Evolutionary conservation across 352 stramenopile species (phyloP).

Genomic region (Pythium insidiosum): DNA sequence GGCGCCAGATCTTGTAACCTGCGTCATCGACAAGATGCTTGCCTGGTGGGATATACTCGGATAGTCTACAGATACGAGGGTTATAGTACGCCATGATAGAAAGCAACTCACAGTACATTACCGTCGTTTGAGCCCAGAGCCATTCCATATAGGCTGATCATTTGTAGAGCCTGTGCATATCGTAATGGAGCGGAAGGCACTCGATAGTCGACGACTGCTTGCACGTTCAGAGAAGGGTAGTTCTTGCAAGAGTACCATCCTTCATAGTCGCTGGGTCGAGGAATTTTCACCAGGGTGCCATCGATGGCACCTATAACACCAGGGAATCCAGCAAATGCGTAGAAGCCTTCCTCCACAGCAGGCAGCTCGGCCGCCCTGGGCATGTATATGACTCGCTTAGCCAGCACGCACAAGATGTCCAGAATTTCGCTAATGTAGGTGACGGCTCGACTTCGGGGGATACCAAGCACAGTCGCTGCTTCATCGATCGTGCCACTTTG

Average conservation of each 20-base stretch:
- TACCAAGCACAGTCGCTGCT: conserved; percentile 4
- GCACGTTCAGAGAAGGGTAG: conserved; percentile 10
- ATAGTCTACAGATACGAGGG: too few species aligned
- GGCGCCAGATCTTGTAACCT: not conserved
- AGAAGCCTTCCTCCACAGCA: conserved; percentile 1
- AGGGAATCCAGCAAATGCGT: conserved; percentile 4
- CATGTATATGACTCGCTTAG: not conserved
- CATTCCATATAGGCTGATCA: conserved; percentile 15
- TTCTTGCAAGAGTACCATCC: conserved; percentile 10
- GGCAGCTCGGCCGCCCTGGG: not conserved
- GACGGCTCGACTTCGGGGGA: conserved; percentile 6
- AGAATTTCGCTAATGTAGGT: conserved; percentile 12
- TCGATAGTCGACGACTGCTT: conserved; percentile 10
- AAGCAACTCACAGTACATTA: too few species aligned
- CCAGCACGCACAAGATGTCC: not conserved
- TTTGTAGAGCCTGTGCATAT: conserved; percentile 12
- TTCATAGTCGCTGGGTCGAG: conserved; percentile 7
- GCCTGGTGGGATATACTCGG: not conserved
- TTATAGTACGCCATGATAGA: too few species aligned
- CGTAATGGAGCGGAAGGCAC: conserved; percentile 11
- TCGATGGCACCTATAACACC: conserved; percentile 6
- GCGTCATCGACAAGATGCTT: conserved; percentile 1
- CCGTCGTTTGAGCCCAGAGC: conserved; percentile 8
- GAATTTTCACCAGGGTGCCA: conserved; percentile 6
- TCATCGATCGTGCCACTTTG: conserved; percentile 7